Conservation (phyloP, 2,329 filamentous ascomycete genomes). For the Fusarium sarcochroum region DNA sequence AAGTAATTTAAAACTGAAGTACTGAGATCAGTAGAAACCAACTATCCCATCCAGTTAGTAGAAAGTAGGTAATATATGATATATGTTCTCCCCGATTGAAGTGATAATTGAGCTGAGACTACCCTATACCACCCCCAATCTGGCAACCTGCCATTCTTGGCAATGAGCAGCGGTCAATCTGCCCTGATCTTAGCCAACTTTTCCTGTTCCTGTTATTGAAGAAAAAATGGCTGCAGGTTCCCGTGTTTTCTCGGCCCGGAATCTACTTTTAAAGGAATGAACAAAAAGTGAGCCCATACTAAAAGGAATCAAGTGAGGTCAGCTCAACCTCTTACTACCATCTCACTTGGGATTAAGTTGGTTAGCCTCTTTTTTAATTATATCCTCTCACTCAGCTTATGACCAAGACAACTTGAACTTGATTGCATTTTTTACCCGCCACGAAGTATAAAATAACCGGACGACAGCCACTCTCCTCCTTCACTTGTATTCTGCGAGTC, state of each 20-base stretch:
- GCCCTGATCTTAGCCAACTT: not conserved
- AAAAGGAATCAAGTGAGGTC: not conserved
- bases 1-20: too few species aligned
- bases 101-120: not conserved
- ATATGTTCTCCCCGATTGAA: too few species aligned
- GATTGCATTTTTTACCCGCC: constrained; percentile 24
- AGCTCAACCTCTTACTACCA: not conserved
- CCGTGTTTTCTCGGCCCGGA: not conserved
- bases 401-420: constrained; percentile 3
- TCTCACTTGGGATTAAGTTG: constrained; percentile 3
- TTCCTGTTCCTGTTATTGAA: constrained; percentile 13
- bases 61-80: too few species aligned
- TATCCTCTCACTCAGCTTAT: constrained; percentile 36
- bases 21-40: too few species aligned
- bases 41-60: too few species aligned
- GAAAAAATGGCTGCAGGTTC: constrained; percentile 6
- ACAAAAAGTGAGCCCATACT: not conserved
- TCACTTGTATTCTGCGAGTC: not conserved
- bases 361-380: constrained; percentile 4
- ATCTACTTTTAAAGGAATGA: not conserved
- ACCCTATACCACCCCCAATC: constrained; percentile 29
- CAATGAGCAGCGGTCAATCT: not conserved
- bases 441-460: constrained; percentile 14
- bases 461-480: not conserved
- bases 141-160: constrained; percentile 22